Conservation (phyloP, 768 basidiomycete genomes). For the Arthromyces matolae region DNA sequence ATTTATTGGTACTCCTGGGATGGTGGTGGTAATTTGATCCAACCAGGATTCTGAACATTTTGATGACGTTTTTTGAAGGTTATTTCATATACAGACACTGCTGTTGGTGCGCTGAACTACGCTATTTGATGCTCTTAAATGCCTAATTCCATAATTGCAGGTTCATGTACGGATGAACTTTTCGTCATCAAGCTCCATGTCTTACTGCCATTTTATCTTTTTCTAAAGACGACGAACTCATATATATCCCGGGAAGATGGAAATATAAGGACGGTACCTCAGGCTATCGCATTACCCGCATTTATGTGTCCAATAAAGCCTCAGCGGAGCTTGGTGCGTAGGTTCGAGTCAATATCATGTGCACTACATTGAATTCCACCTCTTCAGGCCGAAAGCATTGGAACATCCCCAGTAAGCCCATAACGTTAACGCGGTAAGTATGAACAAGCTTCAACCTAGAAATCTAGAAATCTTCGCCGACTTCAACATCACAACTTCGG, state of each 20-base stretch:
- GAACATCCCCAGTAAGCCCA: constrained; percentile 30
- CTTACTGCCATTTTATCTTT: neutral
- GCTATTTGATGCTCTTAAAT: neutral
- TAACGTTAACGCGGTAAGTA: no score
- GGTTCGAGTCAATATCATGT: no score
- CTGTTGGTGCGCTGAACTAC: constrained; percentile 25
- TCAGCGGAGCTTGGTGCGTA: constrained; percentile 27
- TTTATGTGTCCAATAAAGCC: constrained; percentile 30
- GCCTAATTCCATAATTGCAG: neutral
- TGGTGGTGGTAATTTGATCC: constrained; percentile 19
- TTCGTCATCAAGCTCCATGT: no score
- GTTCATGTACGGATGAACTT: constrained; percentile 2
- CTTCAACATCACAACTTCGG: constrained; percentile 21
- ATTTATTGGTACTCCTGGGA: constrained; percentile 27
- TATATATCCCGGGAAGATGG: constrained; percentile 33
- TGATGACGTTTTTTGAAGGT: constrained; percentile 16
- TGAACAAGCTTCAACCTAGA: neutral
- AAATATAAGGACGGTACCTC: constrained; percentile 23
- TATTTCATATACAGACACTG: constrained; percentile 28
- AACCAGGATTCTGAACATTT: neutral
- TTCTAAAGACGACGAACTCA: constrained; percentile 28
- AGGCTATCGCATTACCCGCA: constrained; percentile 30
- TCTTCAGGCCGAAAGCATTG: constrained; percentile 29
- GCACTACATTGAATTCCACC: no score
- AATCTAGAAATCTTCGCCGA: constrained; percentile 27